Evolutionary conservation across 495 filamentous ascomycete genomes (phyloP), one percentile per base, ranked within the genome.

Genomic region (Aspergillus sclerotioniger): DNA sequence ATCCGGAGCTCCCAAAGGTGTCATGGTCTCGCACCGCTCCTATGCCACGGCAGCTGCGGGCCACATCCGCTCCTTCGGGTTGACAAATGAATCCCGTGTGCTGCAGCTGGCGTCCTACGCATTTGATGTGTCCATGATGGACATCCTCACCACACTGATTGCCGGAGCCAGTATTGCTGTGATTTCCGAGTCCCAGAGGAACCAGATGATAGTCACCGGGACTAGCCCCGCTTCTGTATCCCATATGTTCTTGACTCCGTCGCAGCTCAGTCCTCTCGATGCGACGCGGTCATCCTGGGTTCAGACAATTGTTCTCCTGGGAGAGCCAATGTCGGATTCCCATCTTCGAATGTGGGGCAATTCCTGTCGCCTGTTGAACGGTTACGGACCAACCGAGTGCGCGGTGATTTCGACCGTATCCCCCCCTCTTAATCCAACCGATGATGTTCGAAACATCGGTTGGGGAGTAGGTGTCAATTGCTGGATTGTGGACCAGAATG

Each of bases 1-100:
- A 6, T 72, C 71, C 3, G 70, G 70, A 10, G 59, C 56, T 39
- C 71, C 71, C 7, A 74, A 74, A 60, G 79, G 74, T 1, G 70
- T 77, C 17, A 61, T 77, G 6, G 56, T 78, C 13, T 51, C 59
- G 25, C 78, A 81, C 55, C 60, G 57, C 17, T 64, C 70, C 7
- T 64, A 72, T 8, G 59, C 60, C 20, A 69, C 16, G 21, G 15
- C 25, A 25, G 57, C 56, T 6, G 8, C 46, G 28, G 25, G 13
- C 13, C 25, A 32, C 2, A 19, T 25, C 2, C 13, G 25, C 6
- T 13, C 28, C n/a, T 21, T 48, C 44, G 19, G 33, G 3, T 7
- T 60, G 21, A n/a, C 46, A 0, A 12, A 7, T 13, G 31, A 29
- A 6, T 60, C 57, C 25, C 66, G 61, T 19, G 52, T 54, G n/a